Evolutionary conservation across 768 basidiomycete genomes (phyloP), one percentile per base, ranked within the genome.

Genomic region (Mycena latifolia): DNA sequence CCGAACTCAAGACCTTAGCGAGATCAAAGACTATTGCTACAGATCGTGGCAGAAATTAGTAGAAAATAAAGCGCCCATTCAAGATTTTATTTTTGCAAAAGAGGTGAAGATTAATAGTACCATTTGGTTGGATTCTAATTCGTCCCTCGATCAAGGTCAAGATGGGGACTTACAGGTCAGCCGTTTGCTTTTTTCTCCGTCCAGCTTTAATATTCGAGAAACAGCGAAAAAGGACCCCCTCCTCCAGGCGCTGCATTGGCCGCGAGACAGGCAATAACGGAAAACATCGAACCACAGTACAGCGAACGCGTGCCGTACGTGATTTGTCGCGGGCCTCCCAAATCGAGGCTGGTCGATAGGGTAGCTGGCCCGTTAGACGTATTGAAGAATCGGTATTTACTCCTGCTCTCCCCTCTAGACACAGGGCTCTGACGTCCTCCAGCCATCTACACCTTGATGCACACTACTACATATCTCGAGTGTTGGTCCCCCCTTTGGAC

Each of bases 21-120:
- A 89, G 70, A 89, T 98, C 72, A 99, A 98, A 76, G 87, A 89
- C 7, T 98, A 96, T 72, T 96, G 95, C 71, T 89, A 85, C 24
- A 61, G 83, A 24, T 91, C 93, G 12, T 99, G 95, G 95, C 83
- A 86, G 12, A 93, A 92, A 74, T 84, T 99, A 45, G 76, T 96
- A 48, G 90, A 94, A 62, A 90, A 93, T 64, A 89, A 86, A 69
- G 90, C 88, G 2, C 91, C 94, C 3, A 79, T 94, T n/a, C 92
- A 96, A 70, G 96, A 99, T 75, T 98, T 98, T 72, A 91, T 95
- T 37, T 95, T 98, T 69, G 90, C 97, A 0, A 97, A 97, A 74
- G 94, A 96, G 77, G 96, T 99, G 31, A 90, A 81, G 14, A n/a
- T n/a, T 17, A 3, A 17, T n/a, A 14, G 31, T n/a, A 24, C 12